These are phyloP conservation scores for Euphorbia celastroides DNA, from an alignment of 441 rosid species.

Conservation along the genomic window DNA sequence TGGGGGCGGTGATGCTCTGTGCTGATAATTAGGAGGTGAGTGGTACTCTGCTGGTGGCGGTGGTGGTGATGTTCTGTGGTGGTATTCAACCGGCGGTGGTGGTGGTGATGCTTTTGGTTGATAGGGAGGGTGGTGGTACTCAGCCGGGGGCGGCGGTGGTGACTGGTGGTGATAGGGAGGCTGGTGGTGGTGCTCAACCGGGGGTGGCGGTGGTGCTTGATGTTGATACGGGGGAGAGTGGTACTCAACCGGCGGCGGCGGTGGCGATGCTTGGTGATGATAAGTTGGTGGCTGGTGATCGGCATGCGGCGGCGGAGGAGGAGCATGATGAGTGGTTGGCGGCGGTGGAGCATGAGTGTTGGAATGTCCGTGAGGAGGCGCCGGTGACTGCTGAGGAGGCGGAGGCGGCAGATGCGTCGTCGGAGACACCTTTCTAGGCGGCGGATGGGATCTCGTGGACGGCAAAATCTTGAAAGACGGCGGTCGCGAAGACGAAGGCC, in stretches of 20 bases:
- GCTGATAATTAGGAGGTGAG: slow-evolving; percentile 26
- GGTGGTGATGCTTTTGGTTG: slow-evolving; percentile 12
- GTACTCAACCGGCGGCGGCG: slow-evolving; percentile 13
- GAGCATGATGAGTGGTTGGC: slow-evolving; percentile 19
- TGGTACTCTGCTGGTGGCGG: slow-evolving; percentile 24
- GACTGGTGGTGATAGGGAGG: slow-evolving; percentile 25
- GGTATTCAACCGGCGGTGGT: slow-evolving; percentile 21
- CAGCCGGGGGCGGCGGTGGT: slow-evolving; percentile 18
- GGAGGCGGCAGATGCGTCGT: slow-evolving; percentile 38
- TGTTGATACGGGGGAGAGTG: not conserved
- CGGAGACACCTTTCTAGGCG: slow-evolving; percentile 37
- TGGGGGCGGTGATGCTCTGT: slow-evolving; percentile 20
- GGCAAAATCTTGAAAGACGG: slow-evolving; percentile 33
- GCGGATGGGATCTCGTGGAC: slow-evolving; percentile 40
- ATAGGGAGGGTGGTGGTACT: not conserved
- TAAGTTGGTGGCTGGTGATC: too few relatives aligned
- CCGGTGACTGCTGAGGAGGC: slow-evolving; percentile 4
- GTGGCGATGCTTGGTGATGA: not conserved
- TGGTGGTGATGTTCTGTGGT: slow-evolving; percentile 16
- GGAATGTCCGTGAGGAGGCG: slow-evolving; percentile 27
- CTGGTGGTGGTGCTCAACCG: slow-evolving; percentile 15
- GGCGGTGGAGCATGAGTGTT: slow-evolving; percentile 22
- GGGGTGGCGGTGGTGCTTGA: slow-evolving; percentile 22
- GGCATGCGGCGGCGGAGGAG: slow-evolving; percentile 19
- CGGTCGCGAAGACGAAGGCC: slow-evolving; percentile 27